phyloP scores from a whole-genome alignment of 768 basidiomycete species.

The Mrakia frigida region DNA sequence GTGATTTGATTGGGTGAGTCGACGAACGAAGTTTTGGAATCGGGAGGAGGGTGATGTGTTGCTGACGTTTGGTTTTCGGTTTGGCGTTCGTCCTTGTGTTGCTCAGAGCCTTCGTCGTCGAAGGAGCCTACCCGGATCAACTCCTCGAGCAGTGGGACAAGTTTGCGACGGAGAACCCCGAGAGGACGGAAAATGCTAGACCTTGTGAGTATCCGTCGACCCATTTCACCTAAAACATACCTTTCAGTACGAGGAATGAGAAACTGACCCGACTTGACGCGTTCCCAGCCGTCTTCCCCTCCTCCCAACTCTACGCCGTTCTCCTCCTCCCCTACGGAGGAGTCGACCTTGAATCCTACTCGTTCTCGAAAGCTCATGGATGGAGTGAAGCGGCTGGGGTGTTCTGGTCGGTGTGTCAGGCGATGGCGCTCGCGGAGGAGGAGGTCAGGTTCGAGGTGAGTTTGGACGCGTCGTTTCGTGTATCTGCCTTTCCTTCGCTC shows the following conservation, averaged over 20 bases:
- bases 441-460: slow-evolving; percentile 80
- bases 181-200: slow-evolving; percentile 74
- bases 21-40: no score
- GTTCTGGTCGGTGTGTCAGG: slow-evolving; percentile 81
- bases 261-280: neutral
- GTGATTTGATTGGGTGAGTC: slow-evolving; percentile 59
- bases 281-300: slow-evolving; percentile 61
- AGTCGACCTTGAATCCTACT: slow-evolving; percentile 79
- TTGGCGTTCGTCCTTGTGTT: neutral
- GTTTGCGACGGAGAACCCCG: slow-evolving; percentile 51
- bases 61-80: neutral
- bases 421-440: slow-evolving; percentile 73
- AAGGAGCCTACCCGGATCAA: slow-evolving; percentile 72
- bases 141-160: slow-evolving; percentile 83
- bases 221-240: no score
- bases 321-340: slow-evolving; percentile 88
- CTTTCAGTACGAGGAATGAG: no score
- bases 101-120: slow-evolving; percentile 71
- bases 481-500: slow-evolving; percentile 12
- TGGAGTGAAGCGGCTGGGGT: slow-evolving; percentile 85
- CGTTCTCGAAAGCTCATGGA: slow-evolving; percentile 52
- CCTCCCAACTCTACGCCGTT: slow-evolving; percentile 78
- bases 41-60: no score
- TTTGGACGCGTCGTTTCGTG: slow-evolving; percentile 1
- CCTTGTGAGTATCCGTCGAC: slow-evolving; percentile 70